phyloP scores from a whole-genome alignment of 805 yeast genomes.

The Candida suzukii region DNA sequence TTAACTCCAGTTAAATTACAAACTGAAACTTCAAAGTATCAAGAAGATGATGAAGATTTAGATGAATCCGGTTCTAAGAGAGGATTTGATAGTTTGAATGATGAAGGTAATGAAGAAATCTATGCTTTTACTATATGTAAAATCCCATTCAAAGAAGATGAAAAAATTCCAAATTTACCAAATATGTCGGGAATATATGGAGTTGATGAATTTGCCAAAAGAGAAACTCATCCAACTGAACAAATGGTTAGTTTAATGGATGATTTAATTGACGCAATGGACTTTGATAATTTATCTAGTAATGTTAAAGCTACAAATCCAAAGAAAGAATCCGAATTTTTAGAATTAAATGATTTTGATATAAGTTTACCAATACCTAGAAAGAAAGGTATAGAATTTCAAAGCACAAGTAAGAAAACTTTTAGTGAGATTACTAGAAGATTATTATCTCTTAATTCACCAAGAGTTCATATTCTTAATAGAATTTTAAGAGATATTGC shows the following conservation, averaged over 20 bases:
- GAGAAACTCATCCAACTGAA: slow-evolving; percentile 25
- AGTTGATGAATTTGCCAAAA: slow-evolving; percentile 13
- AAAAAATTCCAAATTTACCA: slow-evolving; percentile 49
- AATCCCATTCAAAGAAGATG: slow-evolving; percentile 74
- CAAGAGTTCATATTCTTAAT: slow-evolving; percentile 11
- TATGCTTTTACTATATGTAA: slow-evolving; percentile 44
- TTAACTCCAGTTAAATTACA: slow-evolving; percentile 40
- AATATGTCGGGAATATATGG: slow-evolving; percentile 28
- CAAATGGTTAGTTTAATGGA: slow-evolving; percentile 38
- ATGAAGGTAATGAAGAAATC: slow-evolving; percentile 2
- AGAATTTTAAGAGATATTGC: slow-evolving; percentile 4
- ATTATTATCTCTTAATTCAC: slow-evolving; percentile 14
- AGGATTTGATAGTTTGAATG: slow-evolving; percentile 11
- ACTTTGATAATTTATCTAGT: slow-evolving; percentile 21
- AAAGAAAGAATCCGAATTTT: slow-evolving; percentile 7
- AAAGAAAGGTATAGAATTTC: slow-evolving; percentile 10
- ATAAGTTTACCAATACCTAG: slow-evolving; percentile 6
- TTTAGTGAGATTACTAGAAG: slow-evolving; percentile 9
- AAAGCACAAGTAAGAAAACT: slow-evolving; percentile 2
- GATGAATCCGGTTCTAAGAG: slow-evolving; percentile 15
- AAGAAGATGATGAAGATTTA: slow-evolving; percentile 4
- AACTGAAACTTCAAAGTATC: slow-evolving; percentile 12
- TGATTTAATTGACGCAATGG: slow-evolving; percentile 35
- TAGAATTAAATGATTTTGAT: slow-evolving; percentile 16
- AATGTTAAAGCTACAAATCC: background rate